Evolutionary conservation across 108 stramenopile genomes (phyloP), one percentile per base, ranked within the genome.

Genomic region (Skeletonema grethae): DNA sequence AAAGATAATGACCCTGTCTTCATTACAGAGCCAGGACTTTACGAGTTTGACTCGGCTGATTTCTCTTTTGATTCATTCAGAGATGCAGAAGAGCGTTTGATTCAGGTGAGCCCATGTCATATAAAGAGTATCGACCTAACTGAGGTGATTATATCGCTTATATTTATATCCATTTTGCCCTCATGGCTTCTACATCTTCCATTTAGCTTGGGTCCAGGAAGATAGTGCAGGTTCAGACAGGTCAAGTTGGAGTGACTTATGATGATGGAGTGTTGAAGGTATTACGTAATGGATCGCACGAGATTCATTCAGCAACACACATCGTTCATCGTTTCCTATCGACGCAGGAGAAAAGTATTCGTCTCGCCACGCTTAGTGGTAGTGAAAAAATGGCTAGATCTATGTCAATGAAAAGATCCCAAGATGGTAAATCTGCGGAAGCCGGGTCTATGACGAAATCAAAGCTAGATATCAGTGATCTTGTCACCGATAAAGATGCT

Each of bases 241-340:
- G 75, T 29, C 39, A 60, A 30, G 75, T 76, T 24, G 75, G 48
- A 50, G 68, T 76, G 24, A 76, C 75, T 11, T 76, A 76, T 41
- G 75, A 76, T 28, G 10, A 68, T 16, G 75, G 75, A n/a, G 29
- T 61, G 16, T 55, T 76, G 32, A 68, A 70, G 36, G 59, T 76
- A 28, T 25, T 76, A 25, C 25, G 31, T 20, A 48, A 76, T 61
- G 75, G 75, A 22, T 55, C 57, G 7, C 75, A 76, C 32, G 30
- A 38, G 20, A 60, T 76, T 24, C 58, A 69, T 15, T 39, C 57
- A n/a, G 25, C 24, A 9, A 76, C 67, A 8, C 75, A 76, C 41
- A 24, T 76, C 22, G 67, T 76, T 39, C 68, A 76, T 18, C 57
- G 75, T 7, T 76, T 76, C 36, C 75, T 76, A 3, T 76, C 75